Evolutionary conservation across 192 early-diverging fungal species (phyloP).

Genomic region (Paraglomus brasilianum): DNA sequence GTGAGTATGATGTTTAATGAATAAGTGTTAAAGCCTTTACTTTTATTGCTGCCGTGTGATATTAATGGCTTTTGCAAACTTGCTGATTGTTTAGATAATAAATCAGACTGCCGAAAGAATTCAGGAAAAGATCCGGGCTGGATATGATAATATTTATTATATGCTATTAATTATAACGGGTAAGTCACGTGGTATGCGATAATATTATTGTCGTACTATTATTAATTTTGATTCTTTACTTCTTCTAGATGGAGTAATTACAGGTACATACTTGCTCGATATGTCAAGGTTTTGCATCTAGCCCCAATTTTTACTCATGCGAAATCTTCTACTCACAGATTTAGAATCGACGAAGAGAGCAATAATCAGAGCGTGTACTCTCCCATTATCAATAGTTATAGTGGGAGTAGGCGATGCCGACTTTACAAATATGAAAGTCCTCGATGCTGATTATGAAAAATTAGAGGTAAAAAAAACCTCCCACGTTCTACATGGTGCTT

Average conservation of each 20-base stretch:
- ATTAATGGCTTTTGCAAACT: not conserved
- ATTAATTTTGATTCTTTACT: too few relatives aligned
- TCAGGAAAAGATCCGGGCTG: not conserved
- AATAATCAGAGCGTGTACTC: constrained; percentile 41
- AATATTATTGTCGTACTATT: too few relatives aligned
- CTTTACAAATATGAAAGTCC: constrained; percentile 48
- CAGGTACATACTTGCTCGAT: too few relatives aligned
- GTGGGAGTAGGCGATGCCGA: constrained; percentile 55
- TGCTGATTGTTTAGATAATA: constrained; percentile 4
- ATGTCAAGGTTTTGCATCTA: too few relatives aligned
- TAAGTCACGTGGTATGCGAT: not conserved
- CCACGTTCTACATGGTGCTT: too few relatives aligned
- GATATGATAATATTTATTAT: constrained; percentile 14
- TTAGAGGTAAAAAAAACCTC: constrained; percentile 19
- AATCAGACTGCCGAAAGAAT: constrained; percentile 20
- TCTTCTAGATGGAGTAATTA: too few relatives aligned
- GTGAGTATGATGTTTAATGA: constrained; percentile 30
- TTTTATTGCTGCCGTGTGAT: not conserved
- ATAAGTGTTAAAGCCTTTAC: not conserved
- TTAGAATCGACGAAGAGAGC: constrained; percentile 45
- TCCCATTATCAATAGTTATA: constrained; percentile 55
- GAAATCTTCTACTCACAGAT: not conserved
- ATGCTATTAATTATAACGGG: constrained; percentile 28
- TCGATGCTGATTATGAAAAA: constrained; percentile 50
- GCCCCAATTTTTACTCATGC: too few relatives aligned